Evolutionary conservation across 768 basidiomycete species (phyloP).

Genomic region (Auricularia sp.): DNA sequence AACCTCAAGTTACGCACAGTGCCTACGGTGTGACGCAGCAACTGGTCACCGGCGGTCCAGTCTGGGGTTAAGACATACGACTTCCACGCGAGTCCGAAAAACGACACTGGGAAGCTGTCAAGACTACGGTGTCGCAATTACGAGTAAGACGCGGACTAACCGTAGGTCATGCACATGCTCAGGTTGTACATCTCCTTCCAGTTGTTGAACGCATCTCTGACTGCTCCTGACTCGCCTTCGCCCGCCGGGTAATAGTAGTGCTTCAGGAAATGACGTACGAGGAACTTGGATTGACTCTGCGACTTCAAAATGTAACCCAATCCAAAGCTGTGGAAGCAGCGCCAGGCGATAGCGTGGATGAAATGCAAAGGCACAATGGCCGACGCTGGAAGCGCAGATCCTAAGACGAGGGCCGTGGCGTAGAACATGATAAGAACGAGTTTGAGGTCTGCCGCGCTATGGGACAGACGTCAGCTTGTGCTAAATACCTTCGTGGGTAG

Average conservation of each 20-base stretch:
- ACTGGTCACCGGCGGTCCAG: slow-evolving; percentile 81
- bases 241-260: slow-evolving; percentile 80
- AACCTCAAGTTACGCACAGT: slow-evolving; percentile 40
- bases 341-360: slow-evolving; percentile 76
- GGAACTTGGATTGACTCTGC: slow-evolving; percentile 77
- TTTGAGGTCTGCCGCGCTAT: slow-evolving; percentile 77
- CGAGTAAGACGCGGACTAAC: slow-evolving; percentile 30
- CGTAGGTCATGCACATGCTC: slow-evolving; percentile 91
- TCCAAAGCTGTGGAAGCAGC: slow-evolving; percentile 77
- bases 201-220: slow-evolving; percentile 89
- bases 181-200: slow-evolving; percentile 93
- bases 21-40: slow-evolving; percentile 84
- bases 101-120: slow-evolving; percentile 50
- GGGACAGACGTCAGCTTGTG: slow-evolving; percentile 4
- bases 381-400: slow-evolving; percentile 44
- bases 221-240: slow-evolving; percentile 62
- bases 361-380: slow-evolving; percentile 60
- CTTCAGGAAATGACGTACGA: slow-evolving; percentile 90
- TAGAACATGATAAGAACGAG: slow-evolving; percentile 69
- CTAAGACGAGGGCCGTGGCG: slow-evolving; percentile 32
- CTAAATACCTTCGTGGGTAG: neutral
- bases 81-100: slow-evolving; percentile 79
- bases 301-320: slow-evolving; percentile 75
- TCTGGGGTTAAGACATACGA: slow-evolving; percentile 73
- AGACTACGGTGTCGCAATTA: too few species aligned